phyloP scores from a whole-genome alignment of 73 alveolate species.

The Tetrahymena malaccensis region DNA sequence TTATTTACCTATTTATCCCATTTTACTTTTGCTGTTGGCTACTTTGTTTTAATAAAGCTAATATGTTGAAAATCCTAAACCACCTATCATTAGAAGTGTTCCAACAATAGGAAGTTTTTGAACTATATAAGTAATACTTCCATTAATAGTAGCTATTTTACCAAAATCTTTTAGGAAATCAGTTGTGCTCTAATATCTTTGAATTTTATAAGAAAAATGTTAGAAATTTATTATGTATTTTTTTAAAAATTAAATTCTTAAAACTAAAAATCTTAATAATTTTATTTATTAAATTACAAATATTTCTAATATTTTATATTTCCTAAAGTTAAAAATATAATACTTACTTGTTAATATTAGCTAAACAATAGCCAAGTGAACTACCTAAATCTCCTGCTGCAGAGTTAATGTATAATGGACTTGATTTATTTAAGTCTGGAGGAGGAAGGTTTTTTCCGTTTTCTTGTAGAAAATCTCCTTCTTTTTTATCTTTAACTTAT shows the following conservation, averaged over 20 bases:
- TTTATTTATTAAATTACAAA: too few relatives aligned
- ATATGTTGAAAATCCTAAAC: conserved; percentile 26
- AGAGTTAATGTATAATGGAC: background rate
- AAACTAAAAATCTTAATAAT: too few relatives aligned
- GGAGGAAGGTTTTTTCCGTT: background rate
- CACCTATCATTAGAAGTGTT: conserved; percentile 22
- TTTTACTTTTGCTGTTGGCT: background rate
- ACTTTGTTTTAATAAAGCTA: background rate
- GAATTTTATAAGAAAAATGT: background rate
- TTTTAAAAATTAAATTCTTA: too few relatives aligned
- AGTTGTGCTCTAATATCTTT: conserved; percentile 1
- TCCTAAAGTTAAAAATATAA: background rate
- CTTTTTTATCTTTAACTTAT: background rate
- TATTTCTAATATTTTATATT: too few relatives aligned
- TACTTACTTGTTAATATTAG: conserved; percentile 18
- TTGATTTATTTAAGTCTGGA: background rate
- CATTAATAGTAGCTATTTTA: conserved; percentile 31
- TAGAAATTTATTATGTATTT: too few relatives aligned
- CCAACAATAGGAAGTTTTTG: conserved; percentile 26
- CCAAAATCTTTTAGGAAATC: conserved; percentile 38
- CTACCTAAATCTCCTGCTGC: conserved; percentile 45
- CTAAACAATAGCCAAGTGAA: conserved; percentile 33
- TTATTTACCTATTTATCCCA: background rate
- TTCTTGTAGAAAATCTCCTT: background rate
- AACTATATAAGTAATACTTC: conserved; percentile 26